Base-by-base conservation (phyloP, 129 eudicot genomes). In the Arctium lappa region DNA sequence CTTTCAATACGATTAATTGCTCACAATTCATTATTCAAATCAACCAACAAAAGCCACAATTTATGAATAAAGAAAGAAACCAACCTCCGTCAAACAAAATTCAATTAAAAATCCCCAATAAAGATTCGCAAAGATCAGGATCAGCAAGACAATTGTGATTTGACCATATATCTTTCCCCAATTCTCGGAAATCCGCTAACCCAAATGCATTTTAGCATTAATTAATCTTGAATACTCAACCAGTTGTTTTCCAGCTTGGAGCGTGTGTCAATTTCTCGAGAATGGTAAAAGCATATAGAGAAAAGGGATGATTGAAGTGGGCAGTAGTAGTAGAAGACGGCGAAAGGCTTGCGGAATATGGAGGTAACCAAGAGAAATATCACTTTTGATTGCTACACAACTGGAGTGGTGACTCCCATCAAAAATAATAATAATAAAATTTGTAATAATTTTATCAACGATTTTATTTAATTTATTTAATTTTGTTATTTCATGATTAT, bases 291-390 rank as follows among this genome's bases (percentile, higher is more conserved):
- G 75, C n/a, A 33, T 69, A 4, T 72, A 10, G 48, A 48, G 44
- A 62, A 70, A 30, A 30, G 72, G 56, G 79, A 36, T 48, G 81
- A 80, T 71, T 66, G 78, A 79, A 63, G 36, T 37, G 84, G 83
- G 75, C 40, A 72, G 31, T 30, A 0, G 27, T 80, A 76, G 90
- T 72, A 88, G 92, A 89, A 85, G 86, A 80, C 87, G 88, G 92
- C 92, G 92, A 89, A 92, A 89, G 89, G 89, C 79, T 84, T 86
- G 89, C 63, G 44, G 81, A 66, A 75, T 72, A 71, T 87, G 88
- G 77, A 87, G 91, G 89, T 83, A 89, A 86, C 81, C 81, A 81
- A 80, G 88, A 68, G 84, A 87, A 46, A 75, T 68, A 83, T 83
- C 66, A 46, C 77, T 36, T 83, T 69, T 75, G 50, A 72, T 39